phyloP scores from a whole-genome alignment of 2,329 filamentous ascomycete species.

The Alternaria incomplexa region DNA sequence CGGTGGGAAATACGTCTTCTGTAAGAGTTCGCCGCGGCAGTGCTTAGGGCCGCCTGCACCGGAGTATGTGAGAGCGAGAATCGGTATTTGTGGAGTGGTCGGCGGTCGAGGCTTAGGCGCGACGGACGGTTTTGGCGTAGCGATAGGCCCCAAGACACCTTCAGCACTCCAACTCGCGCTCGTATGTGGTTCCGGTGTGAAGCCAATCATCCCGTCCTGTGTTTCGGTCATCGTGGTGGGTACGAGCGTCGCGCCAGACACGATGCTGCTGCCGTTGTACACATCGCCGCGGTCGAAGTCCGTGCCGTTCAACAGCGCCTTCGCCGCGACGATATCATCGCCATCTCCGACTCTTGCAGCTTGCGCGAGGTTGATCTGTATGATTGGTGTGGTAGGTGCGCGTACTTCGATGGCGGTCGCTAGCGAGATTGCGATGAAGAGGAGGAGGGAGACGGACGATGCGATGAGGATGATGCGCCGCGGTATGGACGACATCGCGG shows the following conservation, averaged over 20 bases:
- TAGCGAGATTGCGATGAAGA: conserved; percentile 39
- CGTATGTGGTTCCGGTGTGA: conserved; percentile 20
- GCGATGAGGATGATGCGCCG: conserved; percentile 29
- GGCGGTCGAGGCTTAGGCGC: conserved; percentile 14
- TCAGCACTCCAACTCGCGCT: conserved; percentile 26
- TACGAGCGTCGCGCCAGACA: conserved; percentile 15
- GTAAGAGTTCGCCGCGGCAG: conserved; percentile 40
- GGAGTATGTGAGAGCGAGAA: conserved; percentile 41
- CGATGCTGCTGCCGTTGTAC: conserved; percentile 25
- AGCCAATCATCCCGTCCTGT: conserved; percentile 34
- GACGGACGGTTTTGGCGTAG: conserved; percentile 17
- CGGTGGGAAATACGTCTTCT: conserved; percentile 31
- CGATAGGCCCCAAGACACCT: conserved; percentile 30
- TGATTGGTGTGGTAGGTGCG: conserved; percentile 26
- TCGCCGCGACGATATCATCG: conserved; percentile 23
- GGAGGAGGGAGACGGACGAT: conserved; percentile 31
- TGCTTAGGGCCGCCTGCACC: conserved; percentile 45
- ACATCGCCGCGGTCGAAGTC: conserved; percentile 38
- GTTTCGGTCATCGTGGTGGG: conserved; percentile 22
- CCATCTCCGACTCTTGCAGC: conserved; percentile 28
- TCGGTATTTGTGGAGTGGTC: conserved; percentile 29
- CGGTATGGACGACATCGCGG: conserved; percentile 26
- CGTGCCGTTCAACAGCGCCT: conserved; percentile 37
- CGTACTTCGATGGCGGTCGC: conserved; percentile 37
- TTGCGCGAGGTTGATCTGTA: conserved; percentile 35